Evolutionary conservation across 2,329 filamentous ascomycete genomes (phyloP).

Genomic region (Colletotrichum orchidophilum): DNA sequence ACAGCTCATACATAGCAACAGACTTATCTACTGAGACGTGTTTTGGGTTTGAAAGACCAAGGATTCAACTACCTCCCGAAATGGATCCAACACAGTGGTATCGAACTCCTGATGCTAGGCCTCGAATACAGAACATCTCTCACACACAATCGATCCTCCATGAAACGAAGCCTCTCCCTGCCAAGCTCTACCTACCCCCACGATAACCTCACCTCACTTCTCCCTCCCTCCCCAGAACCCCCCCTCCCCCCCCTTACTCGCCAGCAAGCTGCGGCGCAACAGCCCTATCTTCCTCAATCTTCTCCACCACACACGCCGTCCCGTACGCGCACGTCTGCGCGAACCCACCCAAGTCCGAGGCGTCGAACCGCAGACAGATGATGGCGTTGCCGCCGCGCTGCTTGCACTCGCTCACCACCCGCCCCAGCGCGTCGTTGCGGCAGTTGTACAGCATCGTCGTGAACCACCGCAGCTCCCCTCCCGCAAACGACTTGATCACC

Average conservation of each 20-base stretch:
- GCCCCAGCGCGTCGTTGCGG: conserved; percentile 66
- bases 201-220: not conserved
- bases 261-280: conserved; percentile 30
- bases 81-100: not conserved
- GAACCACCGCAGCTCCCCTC: conserved; percentile 68
- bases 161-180: not conserved
- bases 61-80: not conserved
- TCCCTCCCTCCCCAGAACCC: not conserved
- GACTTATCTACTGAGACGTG: not conserved
- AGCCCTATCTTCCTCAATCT: conserved; percentile 51
- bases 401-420: conserved; percentile 66
- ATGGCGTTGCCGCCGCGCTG: conserved; percentile 67
- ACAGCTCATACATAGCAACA: not conserved
- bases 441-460: conserved; percentile 68
- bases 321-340: conserved; percentile 70
- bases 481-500: conserved; percentile 64
- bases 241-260: not conserved
- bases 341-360: conserved; percentile 62
- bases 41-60: not conserved
- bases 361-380: conserved; percentile 67
- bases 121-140: not conserved
- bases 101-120: not conserved
- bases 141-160: not conserved
- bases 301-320: conserved; percentile 66
- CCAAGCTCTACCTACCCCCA: not conserved